Base-by-base conservation (phyloP, 352 stramenopile species). In the Pythium angustatum region DNA sequence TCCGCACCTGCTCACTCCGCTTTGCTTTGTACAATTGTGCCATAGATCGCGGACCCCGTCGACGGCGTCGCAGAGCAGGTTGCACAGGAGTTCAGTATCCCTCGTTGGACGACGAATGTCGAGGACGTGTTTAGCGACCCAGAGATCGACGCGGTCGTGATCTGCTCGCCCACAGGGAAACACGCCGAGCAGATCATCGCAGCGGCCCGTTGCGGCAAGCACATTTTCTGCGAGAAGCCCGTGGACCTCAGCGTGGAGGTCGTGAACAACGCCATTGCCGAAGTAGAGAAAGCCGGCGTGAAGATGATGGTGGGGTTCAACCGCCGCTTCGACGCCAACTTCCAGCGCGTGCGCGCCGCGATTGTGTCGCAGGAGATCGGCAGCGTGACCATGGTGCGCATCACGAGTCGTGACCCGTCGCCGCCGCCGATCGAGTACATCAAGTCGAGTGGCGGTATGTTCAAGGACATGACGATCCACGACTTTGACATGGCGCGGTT, bases 171-270 rank as follows among this genome's bases (percentile, higher is more conserved):
- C 4, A 98, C 91, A n/a, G 73, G 86, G 30, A 92, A 83, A 56
- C 96, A 99, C 79, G 96, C 94, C 14, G 85, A 98, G 64, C 96
- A 98, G 79, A 98, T 98, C 69, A 95, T 97, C 45, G 85, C 91
- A 31, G 93, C 88, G 24, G 96, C 96, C 21, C 83, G 82, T 17
- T 83, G 94, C 64, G 89, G 89, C 47, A 98, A 98, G 73, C 85
- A 98, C 69, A 94, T 98, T 43, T 98, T 98, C 64, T 98, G 92
- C 68, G 93, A 98, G 77, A 98, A 98, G 66, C 94, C 94, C 11
- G 91, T 98, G 63, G 93, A 96, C 48, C 91, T 96, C n/a, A 91
- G 94, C 69, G 73, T 98, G 3, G 64, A 80, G 1, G 72, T 77
- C 8, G 79, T 83, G 27, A 71, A 87, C 70, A 75, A 81, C 5